Evolutionary conservation across 1,284 basidiomycete species (phyloP).

Genomic region (Gomphus bonarii): DNA sequence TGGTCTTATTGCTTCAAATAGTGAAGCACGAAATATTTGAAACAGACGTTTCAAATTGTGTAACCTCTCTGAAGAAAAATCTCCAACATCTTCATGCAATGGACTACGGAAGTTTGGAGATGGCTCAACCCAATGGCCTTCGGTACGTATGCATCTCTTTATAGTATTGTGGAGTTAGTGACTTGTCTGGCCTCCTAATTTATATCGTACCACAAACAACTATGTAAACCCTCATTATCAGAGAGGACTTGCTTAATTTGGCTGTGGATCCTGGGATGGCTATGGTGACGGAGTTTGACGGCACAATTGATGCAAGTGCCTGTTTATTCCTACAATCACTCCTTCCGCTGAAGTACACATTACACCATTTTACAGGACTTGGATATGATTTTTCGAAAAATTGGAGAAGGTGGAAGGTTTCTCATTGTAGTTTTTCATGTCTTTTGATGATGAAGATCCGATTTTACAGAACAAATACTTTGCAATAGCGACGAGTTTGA

Average conservation of each 20-base stretch:
- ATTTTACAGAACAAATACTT: slow-evolving; percentile 26
- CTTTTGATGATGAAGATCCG: slow-evolving; percentile 28
- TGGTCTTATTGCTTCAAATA: slow-evolving; percentile 20
- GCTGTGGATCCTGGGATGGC: slow-evolving; percentile 40
- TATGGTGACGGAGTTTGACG: slow-evolving; percentile 55
- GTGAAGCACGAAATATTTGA: slow-evolving; percentile 78
- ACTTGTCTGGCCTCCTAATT: background rate
- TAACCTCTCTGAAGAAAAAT: slow-evolving; percentile 62
- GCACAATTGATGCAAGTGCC: slow-evolving; percentile 47
- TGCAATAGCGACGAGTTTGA: slow-evolving; percentile 12
- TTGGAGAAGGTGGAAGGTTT: slow-evolving; percentile 28
- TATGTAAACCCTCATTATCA: slow-evolving; percentile 18
- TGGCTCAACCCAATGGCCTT: slow-evolving; percentile 49
- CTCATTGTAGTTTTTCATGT: background rate
- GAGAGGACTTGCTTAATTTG: slow-evolving; percentile 51
- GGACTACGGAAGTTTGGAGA: slow-evolving; percentile 44
- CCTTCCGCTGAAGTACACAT: background rate
- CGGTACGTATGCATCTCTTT: slow-evolving; percentile 30
- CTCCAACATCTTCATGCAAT: slow-evolving; percentile 47
- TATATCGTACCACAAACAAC: background rate
- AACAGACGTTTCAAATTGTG: slow-evolving; percentile 70
- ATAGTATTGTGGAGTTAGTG: background rate
- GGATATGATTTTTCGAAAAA: slow-evolving; percentile 23
- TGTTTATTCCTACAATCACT: background rate
- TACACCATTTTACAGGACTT: background rate